Percentiles rank a stretch among this genome's conserved stretches.
Conservation (phyloP, 441 rosid species). For the Gossypium davidsonii region DNA sequence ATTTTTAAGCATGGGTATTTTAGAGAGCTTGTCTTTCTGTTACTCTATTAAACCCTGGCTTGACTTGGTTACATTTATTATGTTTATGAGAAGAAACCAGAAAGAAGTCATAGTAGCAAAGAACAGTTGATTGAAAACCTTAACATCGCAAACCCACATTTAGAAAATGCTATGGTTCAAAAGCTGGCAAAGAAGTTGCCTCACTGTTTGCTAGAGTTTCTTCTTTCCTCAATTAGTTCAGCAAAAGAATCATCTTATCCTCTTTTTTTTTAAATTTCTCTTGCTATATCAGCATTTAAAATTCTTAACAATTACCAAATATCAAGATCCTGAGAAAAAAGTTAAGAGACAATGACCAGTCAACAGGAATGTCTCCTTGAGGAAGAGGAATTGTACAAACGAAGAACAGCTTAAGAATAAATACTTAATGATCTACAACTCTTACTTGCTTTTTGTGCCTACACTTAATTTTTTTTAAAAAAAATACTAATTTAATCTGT, state of each 20-base stretch:
- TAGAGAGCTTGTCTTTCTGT: neutral
- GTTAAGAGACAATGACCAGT: neutral
- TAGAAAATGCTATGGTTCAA: neutral
- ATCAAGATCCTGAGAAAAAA: neutral
- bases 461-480: neutral
- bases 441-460: neutral
- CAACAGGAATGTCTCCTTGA: neutral
- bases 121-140: neutral
- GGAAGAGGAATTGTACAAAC: neutral
- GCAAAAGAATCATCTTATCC: neutral
- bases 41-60: neutral
- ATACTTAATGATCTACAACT: neutral
- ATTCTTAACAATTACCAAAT: neutral
- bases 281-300: neutral
- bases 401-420: slow-evolving; percentile 1
- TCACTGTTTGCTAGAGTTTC: neutral
- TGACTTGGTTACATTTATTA: neutral
- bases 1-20: neutral
- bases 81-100: neutral
- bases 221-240: neutral
- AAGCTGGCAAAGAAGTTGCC: neutral
- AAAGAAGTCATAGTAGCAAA: neutral
- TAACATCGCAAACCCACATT: neutral
- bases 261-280: neutral
- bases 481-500: neutral